Base-by-base conservation (phyloP, 257 asterid species). In the Fraxinus quadrangulata region DNA sequence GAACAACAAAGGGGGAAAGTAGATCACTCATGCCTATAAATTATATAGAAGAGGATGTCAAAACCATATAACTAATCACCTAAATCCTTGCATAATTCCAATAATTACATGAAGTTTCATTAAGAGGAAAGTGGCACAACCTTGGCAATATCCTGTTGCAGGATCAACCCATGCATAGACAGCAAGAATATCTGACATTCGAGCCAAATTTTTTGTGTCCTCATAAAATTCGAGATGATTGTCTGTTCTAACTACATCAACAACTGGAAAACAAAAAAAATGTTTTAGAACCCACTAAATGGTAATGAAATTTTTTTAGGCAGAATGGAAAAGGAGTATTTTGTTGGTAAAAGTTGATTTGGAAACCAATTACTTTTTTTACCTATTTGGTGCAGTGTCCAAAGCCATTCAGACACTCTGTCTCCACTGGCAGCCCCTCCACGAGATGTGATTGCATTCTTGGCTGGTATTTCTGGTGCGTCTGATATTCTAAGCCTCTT, bases 131-230 rank as follows among this genome's bases (percentile, higher is more conserved):
- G 63, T 70, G 33, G 69, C 45, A 26, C 73, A 77, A 94, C 99
- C 99, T 93, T 95, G 99, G 84, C 99, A 95, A 86, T 95, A 95
- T 88, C 99, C 99, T 61, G 99, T 95, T 67, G 87, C 87, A 83
- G 99, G 99, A 88, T 95, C 97, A 83, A 91, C 91, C 99, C 97
- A 95, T 1, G 99, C 99, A 83, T 91, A 95, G 28, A 95, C 98
- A 76, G 99, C 99, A 79, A 95, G 98, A 85, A 95, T 95, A 86
- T 95, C 99, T 24, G 98, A 95, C 98, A 95, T 92, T 82, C 99
- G 85, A 80, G 99, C 99, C 89, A 95, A 85, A 86, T 95, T 95
- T 82, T 87, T 92, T 68, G 92, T 51, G 83, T 92, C 98, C 86
- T 88, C 97, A 37, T 95, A 95, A 85, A 95, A 95, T 70, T 92